Base-by-base conservation (phyloP, 2,329 filamentous ascomycete species). In the Trichoderma atrobrunneum region DNA sequence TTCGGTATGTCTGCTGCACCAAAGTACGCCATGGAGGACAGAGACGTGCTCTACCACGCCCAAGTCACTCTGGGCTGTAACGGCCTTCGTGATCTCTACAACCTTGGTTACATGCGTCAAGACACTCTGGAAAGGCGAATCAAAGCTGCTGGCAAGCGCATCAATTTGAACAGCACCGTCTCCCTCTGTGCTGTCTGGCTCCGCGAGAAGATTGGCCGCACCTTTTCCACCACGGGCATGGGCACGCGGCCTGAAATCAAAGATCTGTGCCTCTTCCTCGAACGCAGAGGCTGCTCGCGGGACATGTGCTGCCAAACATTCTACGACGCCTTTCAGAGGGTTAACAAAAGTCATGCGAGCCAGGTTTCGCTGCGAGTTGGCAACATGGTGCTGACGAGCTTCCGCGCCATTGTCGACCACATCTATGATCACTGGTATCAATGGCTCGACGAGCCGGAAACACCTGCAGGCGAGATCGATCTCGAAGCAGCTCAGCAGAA, bases 151-250 rank as follows among this genome's bases (percentile, higher is more conserved):
- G 51, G 43, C 7, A n/a, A 48, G 3, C 60, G 51, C 3, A 74
- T 79, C 14, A 39, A 72, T 1, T 2, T 43, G 7, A n/a, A 24
- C 10, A 76, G 67, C 57, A 74, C 76, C n/a, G 74, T 74, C 1
- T 76, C 75, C 7, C 75, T 80, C 34, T 79, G 77, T 51, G 72
- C 74, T 10, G 66, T 72, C 3, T 81, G 80, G 80, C 74, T 81
- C 8, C 68, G 74, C n/a, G 74, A 76, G n/a, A 75, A 75, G 26
- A 64, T 62, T 1, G 57, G 69, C 56, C 30, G 60, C 32, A 51
- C n/a, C 48, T 32, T 59, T 5, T 24, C 21, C 21, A 5, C 21
- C 36, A 10, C 28, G 8, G 30, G 28, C 12, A 21, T 14, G 30
- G 57, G 28, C 12, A 21, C 18, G 21, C 34, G 21, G 21, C 57